Conservation (phyloP, 2,329 filamentous ascomycete genomes). For the Fusarium nisikadoi region DNA sequence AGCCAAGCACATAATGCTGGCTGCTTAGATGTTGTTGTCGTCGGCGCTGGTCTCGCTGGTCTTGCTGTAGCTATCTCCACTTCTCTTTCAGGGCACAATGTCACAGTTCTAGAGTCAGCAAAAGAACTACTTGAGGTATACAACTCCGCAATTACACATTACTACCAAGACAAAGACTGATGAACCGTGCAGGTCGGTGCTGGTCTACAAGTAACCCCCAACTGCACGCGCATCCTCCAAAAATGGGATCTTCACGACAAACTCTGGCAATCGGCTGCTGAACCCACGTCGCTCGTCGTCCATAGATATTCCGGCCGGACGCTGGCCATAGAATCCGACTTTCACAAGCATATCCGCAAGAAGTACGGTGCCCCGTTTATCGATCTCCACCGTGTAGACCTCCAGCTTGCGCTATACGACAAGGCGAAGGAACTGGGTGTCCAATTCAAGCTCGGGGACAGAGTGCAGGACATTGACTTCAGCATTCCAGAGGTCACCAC, state of each 20-base stretch:
- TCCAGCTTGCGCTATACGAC: conserved; percentile 64
- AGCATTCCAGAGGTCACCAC: conserved; percentile 54
- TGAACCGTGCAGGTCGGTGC: conserved; percentile 52
- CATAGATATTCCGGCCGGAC: conserved; percentile 63
- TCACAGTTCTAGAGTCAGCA: not conserved
- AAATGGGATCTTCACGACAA: conserved; percentile 60
- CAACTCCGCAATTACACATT: not conserved
- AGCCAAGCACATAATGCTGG: rapidly evolving
- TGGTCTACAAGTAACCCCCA: conserved; percentile 64
- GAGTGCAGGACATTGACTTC: conserved; percentile 61
- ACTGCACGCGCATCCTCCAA: conserved; percentile 60
- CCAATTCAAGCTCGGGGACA: conserved; percentile 58
- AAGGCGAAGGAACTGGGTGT: conserved; percentile 65
- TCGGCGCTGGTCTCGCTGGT: not conserved
- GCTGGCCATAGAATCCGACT: conserved; percentile 62
- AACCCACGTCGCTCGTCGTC: conserved; percentile 61
- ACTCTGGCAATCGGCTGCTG: conserved; percentile 52
- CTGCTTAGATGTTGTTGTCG: rapidly evolving
- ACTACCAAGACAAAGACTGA: not conserved
- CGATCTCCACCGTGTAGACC: conserved; percentile 70
- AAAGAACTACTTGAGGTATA: not conserved
- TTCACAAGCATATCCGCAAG: conserved; percentile 61
- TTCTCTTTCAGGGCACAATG: not conserved
- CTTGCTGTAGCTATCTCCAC: not conserved
- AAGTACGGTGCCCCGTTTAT: conserved; percentile 68